Percentiles rank a stretch among this genome's conserved stretches.
Evolutionary conservation across 2,329 filamentous ascomycete species (phyloP).

Genomic region (Cladosporium sp.): DNA sequence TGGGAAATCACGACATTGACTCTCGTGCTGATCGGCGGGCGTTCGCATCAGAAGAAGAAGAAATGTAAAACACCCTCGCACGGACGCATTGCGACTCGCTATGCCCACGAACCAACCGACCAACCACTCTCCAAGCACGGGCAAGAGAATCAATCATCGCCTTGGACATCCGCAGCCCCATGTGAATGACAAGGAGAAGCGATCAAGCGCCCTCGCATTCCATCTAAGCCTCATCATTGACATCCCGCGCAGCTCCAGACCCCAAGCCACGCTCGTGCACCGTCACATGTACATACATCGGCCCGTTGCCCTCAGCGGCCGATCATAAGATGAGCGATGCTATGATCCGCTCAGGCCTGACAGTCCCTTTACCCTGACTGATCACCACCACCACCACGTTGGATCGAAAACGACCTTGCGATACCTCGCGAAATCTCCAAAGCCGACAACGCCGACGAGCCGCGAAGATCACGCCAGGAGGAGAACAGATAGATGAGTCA

Average conservation of each 20-base stretch:
- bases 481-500: background rate
- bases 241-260: conserved; percentile 2
- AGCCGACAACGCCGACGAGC: background rate
- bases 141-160: background rate
- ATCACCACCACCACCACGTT: background rate
- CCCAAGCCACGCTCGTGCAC: conserved; percentile 8
- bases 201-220: background rate
- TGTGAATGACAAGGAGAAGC: background rate
- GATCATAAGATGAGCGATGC: conserved; percentile 6
- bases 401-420: background rate
- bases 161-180: background rate
- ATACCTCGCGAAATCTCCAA: background rate
- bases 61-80: background rate
- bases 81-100: background rate
- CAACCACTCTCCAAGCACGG: background rate
- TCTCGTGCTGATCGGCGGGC: background rate
- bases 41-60: conserved; percentile 7
- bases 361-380: conserved; percentile 1
- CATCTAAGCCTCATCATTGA: background rate
- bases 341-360: background rate
- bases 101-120: background rate
- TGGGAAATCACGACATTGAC: conserved; percentile 8
- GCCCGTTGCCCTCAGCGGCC: conserved; percentile 1
- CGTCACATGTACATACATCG: conserved; percentile 19
- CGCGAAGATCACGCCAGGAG: background rate